These are phyloP conservation scores for Dryadomyces quercivorus DNA, from an alignment of 2,329 filamentous ascomycete genomes.

Conservation along the genomic window DNA sequence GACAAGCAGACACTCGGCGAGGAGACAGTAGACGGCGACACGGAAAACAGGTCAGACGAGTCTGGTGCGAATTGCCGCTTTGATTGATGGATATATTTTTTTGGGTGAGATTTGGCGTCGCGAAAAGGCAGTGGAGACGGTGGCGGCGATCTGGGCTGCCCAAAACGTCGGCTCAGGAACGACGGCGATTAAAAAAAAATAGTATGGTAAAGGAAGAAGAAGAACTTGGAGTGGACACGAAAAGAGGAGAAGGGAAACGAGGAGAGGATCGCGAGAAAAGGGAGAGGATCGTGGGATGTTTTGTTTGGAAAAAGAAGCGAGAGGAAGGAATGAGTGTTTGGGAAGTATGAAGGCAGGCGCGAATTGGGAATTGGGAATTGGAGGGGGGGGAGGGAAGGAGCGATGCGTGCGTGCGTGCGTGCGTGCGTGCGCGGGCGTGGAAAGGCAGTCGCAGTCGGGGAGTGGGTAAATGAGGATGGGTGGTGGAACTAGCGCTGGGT, in stretches of 20 bases:
- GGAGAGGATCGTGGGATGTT: neutral
- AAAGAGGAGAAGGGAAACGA: neutral
- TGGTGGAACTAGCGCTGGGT: neutral
- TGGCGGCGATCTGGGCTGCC: conserved; percentile 3
- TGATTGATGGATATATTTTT: neutral
- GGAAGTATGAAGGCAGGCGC: neutral
- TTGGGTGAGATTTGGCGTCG: conserved; percentile 5
- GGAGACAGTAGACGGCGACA: neutral
- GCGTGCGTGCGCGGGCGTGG: neutral
- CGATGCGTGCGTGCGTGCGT: conserved; percentile 1
- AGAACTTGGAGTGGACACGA: neutral
- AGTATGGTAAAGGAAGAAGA: neutral
- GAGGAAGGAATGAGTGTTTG: neutral
- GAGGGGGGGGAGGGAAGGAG: neutral
- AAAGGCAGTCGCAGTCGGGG: neutral
- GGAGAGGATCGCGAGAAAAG: neutral
- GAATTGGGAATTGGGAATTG: conserved; percentile 5
- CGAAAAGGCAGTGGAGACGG: conserved; percentile 6
- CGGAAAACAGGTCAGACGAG: neutral
- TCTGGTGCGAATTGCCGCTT: neutral
- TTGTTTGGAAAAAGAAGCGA: neutral
- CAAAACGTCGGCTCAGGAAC: conserved; percentile 1
- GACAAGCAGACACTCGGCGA: neutral
- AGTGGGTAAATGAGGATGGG: neutral
- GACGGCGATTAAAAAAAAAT: neutral